A percentile compares a stretch with the other conserved stretches of the same genome.
Conservation (phyloP, 805 yeast genomes). For the Saccharomyces eubayanus region DNA sequence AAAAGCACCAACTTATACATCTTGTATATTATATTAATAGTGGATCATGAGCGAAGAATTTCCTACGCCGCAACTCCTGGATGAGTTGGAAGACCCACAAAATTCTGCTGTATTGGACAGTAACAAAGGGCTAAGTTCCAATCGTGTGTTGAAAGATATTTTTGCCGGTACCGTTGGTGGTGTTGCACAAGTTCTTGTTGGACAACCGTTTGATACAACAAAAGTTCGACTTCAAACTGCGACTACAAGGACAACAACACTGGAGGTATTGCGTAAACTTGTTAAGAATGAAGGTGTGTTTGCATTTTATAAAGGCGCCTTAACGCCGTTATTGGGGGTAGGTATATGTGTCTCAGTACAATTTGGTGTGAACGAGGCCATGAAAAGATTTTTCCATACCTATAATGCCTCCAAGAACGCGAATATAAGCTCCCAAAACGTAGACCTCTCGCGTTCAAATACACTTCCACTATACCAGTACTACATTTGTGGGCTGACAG, state of each 20-base stretch:
- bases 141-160: slow-evolving; percentile 50
- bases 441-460: slow-evolving; percentile 2
- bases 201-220: slow-evolving; percentile 94
- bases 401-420: slow-evolving; percentile 27
- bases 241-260: slow-evolving; percentile 58
- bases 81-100: slow-evolving; percentile 16
- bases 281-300: slow-evolving; percentile 70
- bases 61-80: slow-evolving; percentile 28
- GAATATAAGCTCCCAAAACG: background rate
- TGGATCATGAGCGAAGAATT: slow-evolving; percentile 28
- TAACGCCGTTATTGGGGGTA: slow-evolving; percentile 90
- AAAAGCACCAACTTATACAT: background rate
- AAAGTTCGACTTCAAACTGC: slow-evolving; percentile 90
- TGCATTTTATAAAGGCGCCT: slow-evolving; percentile 89
- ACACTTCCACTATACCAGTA: slow-evolving; percentile 54
- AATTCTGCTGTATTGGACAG: background rate
- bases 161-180: slow-evolving; percentile 94
- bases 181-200: slow-evolving; percentile 87
- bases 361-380: slow-evolving; percentile 87
- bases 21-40: background rate
- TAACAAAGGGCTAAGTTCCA: background rate
- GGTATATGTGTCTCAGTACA: slow-evolving; percentile 97
- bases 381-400: slow-evolving; percentile 69
- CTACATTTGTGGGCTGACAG: slow-evolving; percentile 79
- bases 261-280: slow-evolving; percentile 67